A percentile compares a stretch with the other conserved stretches of the same genome.
Conservation (phyloP, 768 basidiomycete species). For the Amanita pseudoporphyria region DNA sequence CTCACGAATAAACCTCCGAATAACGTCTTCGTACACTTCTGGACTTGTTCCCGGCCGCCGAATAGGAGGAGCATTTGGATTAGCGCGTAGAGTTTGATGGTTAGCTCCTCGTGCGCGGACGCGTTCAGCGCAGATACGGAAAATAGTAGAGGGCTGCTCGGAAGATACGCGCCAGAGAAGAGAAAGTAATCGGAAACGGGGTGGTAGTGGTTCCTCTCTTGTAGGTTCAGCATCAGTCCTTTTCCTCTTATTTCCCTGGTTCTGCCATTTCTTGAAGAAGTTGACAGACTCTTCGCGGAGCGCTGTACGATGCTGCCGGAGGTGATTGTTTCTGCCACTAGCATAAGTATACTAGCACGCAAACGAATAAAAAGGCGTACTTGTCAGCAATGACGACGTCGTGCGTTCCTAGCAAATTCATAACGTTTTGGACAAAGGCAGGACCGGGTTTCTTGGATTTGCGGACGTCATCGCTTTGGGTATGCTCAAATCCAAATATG, state of each 20-base stretch:
- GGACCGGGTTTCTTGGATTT: constrained; percentile 60
- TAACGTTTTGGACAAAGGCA: constrained; percentile 65
- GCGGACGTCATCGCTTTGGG: constrained; percentile 85
- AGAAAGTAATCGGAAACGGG: constrained; percentile 68
- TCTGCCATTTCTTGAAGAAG: constrained; percentile 8
- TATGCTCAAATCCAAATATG: constrained; percentile 84
- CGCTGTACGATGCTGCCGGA: constrained; percentile 63
- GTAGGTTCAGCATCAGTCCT: neutral
- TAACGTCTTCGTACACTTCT: constrained; percentile 60
- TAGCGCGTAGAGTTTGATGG: constrained; percentile 75
- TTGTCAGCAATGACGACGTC: constrained; percentile 91
- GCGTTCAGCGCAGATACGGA: constrained; percentile 72
- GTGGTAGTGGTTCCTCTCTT: constrained; percentile 9
- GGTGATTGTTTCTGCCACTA: constrained; percentile 71
- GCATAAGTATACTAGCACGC: neutral
- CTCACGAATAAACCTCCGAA: constrained; percentile 72
- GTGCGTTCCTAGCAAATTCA: constrained; percentile 43
- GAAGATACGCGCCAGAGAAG: constrained; percentile 64
- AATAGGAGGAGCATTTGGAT: constrained; percentile 17
- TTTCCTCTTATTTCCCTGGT: neutral
- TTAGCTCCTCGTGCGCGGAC: constrained; percentile 68
- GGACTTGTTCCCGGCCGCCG: constrained; percentile 28
- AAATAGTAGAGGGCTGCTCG: constrained; percentile 47
- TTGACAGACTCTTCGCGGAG: constrained; percentile 46
- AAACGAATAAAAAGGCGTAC: constrained; percentile 31